A percentile compares a stretch with the other conserved stretches of the same genome.
These are phyloP conservation scores for Emergomyces pasteurianus DNA, from an alignment of 2,329 filamentous ascomycete species.

Conservation along the genomic window DNA sequence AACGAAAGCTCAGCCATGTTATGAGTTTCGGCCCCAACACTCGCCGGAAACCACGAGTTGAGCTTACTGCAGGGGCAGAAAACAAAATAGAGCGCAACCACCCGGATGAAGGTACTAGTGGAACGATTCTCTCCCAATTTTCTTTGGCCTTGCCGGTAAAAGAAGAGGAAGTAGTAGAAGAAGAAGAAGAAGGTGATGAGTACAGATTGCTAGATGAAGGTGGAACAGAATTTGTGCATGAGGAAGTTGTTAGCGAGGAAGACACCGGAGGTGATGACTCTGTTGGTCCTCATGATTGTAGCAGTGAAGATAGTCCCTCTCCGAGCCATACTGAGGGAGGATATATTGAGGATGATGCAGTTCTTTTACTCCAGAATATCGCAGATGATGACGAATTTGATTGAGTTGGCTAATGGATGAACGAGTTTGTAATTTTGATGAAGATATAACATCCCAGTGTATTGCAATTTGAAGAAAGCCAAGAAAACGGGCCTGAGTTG, in stretches of 20 bases:
- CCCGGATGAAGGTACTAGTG: neutral
- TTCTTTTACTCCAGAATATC: slow-evolving; percentile 1
- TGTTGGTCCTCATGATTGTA: slow-evolving; percentile 18
- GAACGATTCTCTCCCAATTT: neutral
- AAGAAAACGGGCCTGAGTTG: too few species aligned
- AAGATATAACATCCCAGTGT: neutral
- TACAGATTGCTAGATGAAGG: neutral
- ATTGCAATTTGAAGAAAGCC: neutral
- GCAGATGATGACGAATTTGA: slow-evolving; percentile 1
- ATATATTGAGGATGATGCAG: slow-evolving; percentile 1
- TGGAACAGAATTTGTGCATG: neutral
- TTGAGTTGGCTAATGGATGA: neutral
- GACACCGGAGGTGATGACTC: slow-evolving; percentile 21
- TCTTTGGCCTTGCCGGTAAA: neutral
- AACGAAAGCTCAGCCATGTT: slow-evolving; percentile 34
- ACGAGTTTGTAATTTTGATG: neutral
- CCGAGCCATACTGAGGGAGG: neutral
- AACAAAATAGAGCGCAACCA: neutral
- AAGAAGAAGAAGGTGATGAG: neutral
- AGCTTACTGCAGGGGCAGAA: neutral
- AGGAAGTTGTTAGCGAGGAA: neutral
- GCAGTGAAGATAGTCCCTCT: neutral
- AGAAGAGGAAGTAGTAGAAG: slow-evolving; percentile 2
- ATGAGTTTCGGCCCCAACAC: slow-evolving; percentile 34
- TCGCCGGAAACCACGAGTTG: neutral